Percentiles rank a stretch among this genome's conserved stretches.
These are phyloP conservation scores for Bimuria novae-zelandiae DNA, from an alignment of 2,329 filamentous ascomycete species.

Conservation along the genomic window DNA sequence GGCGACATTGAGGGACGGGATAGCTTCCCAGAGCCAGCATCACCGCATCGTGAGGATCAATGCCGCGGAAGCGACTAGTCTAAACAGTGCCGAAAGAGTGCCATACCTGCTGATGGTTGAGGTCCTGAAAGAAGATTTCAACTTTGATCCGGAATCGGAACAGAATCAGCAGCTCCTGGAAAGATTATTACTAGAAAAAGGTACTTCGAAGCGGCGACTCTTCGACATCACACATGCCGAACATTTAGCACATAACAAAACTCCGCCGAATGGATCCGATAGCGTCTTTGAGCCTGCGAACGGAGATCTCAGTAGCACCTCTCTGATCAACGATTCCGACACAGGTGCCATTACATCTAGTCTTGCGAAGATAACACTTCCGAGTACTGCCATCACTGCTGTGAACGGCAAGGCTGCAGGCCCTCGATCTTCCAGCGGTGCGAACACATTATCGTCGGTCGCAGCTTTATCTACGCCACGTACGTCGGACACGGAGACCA, in stretches of 20 bases:
- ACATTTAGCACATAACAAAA: constrained; percentile 49
- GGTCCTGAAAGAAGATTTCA: constrained; percentile 79
- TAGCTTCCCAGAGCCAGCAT: constrained; percentile 75
- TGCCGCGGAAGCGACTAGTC: constrained; percentile 79
- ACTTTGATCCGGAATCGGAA: constrained; percentile 74
- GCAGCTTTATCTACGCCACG: constrained; percentile 68
- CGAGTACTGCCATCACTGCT: constrained; percentile 19
- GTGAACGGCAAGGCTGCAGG: constrained; percentile 35
- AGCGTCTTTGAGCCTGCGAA: constrained; percentile 84
- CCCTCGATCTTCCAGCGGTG: constrained; percentile 65
- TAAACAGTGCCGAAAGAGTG: constrained; percentile 86
- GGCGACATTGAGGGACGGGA: constrained; percentile 72
- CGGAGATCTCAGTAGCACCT: constrained; percentile 76
- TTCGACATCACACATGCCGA: constrained; percentile 67
- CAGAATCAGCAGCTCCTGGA: constrained; percentile 72
- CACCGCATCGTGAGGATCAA: constrained; percentile 84
- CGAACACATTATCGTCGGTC: constrained; percentile 63
- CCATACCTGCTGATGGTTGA: constrained; percentile 86
- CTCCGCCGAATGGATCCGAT: constrained; percentile 57
- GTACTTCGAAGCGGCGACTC: constrained; percentile 56
- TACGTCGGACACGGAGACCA: constrained; percentile 70
- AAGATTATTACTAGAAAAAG: constrained; percentile 69
- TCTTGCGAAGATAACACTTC: constrained; percentile 35
- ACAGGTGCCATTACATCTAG: constrained; percentile 48
- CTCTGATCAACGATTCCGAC: constrained; percentile 64